A percentile compares a stretch with the other conserved stretches of the same genome.
These are phyloP conservation scores for Amanita subjunquillea DNA, from an alignment of 768 basidiomycete species.

Conservation along the genomic window DNA sequence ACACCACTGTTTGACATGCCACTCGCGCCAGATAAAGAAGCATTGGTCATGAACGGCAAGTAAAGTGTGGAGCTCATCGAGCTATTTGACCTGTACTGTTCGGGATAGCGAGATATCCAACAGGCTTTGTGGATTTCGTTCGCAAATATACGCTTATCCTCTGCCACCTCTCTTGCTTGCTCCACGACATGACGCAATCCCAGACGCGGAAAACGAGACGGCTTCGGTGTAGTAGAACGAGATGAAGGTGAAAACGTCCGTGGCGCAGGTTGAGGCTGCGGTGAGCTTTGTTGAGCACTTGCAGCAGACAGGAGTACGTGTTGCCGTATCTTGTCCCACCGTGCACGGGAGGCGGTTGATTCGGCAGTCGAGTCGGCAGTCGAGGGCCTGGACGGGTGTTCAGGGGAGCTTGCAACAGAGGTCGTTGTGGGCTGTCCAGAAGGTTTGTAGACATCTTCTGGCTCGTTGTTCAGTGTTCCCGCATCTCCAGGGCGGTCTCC, in stretches of 20 bases:
- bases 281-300: conserved; percentile 14
- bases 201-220: conserved; percentile 37
- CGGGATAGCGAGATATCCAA: conserved; percentile 39
- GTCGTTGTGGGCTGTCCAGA: not conserved
- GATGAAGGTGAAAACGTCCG: conserved; percentile 10
- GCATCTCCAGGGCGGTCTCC: not conserved
- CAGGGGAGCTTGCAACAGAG: not conserved
- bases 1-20: conserved; percentile 3
- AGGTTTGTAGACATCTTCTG: not conserved
- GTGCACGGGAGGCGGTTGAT: conserved; percentile 31
- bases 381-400: conserved; percentile 20
- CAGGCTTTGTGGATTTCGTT: conserved; percentile 50
- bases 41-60: conserved; percentile 30
- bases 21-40: conserved; percentile 15
- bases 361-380: conserved; percentile 41
- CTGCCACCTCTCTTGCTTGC: conserved; percentile 40
- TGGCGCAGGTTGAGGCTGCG: conserved; percentile 12
- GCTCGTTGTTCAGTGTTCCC: not conserved
- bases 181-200: conserved; percentile 62
- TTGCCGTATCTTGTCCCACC: conserved; percentile 46
- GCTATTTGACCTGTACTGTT: conserved; percentile 17
- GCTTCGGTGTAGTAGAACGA: conserved; percentile 33
- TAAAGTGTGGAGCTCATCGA: conserved; percentile 25
- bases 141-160: conserved; percentile 39
- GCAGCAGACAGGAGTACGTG: conserved; percentile 32